Evolutionary conservation across 495 filamentous ascomycete genomes (phyloP).

Genomic region (Penicillium turbatum): DNA sequence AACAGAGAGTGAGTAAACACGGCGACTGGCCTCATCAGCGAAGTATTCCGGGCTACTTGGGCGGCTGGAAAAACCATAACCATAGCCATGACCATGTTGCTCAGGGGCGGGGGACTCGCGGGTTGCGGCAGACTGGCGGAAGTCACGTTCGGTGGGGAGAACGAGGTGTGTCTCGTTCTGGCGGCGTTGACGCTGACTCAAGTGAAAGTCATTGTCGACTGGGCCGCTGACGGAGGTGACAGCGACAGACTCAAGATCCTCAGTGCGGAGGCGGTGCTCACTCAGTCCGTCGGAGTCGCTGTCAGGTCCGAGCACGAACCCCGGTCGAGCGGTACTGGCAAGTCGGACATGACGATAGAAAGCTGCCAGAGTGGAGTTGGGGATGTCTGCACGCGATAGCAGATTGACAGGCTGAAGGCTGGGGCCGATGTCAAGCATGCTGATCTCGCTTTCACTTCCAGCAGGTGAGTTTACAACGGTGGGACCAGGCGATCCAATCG

Average conservation of each 20-base stretch:
- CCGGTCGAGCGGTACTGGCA: neutral
- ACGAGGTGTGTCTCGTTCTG: neutral
- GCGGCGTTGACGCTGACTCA: neutral
- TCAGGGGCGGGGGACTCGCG: neutral
- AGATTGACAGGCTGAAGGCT: neutral
- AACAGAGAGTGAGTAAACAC: neutral
- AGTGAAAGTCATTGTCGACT: neutral
- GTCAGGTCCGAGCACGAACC: neutral
- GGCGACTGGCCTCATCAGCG: neutral
- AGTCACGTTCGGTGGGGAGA: neutral
- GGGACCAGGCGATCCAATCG: neutral
- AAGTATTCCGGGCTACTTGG: neutral
- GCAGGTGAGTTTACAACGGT: too few species aligned
- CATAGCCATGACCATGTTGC: neutral
- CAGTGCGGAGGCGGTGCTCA: neutral
- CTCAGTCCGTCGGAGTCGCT: neutral
- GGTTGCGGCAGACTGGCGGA: neutral
- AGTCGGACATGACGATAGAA: too few species aligned
- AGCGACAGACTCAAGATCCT: constrained; percentile 5
- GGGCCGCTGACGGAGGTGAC: neutral
- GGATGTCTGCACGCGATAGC: neutral
- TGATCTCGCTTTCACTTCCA: constrained; percentile 35
- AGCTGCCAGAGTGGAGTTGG: neutral
- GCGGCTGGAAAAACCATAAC: neutral
- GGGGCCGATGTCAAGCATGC: constrained; percentile 28